Conservation (phyloP, 305 asterid genomes). For the Lippia alba region DNA sequence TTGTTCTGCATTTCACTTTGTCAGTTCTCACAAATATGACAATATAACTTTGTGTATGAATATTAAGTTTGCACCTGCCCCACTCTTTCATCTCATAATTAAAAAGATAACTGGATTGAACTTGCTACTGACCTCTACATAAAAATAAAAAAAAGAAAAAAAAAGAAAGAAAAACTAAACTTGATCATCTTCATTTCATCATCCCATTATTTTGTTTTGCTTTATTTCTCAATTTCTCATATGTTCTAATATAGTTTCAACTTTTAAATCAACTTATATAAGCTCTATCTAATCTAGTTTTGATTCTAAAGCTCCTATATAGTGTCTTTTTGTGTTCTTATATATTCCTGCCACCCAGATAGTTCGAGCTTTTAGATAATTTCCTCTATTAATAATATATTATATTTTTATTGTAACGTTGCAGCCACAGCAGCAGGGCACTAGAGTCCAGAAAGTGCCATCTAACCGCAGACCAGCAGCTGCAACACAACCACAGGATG, state of each 20-base stretch:
- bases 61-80: not conserved
- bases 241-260: not conserved
- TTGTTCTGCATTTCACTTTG: constrained; percentile 1
- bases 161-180: no score
- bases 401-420: not conserved
- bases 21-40: not conserved
- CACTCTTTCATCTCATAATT: not conserved
- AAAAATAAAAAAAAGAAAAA: no score
- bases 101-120: no score
- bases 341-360: no score
- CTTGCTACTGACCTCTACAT: no score
- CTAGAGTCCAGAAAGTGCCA: constrained; percentile 50
- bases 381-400: not conserved
- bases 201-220: not conserved
- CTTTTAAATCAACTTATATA: not conserved
- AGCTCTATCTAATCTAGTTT: no score
- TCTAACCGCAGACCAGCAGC: constrained; percentile 40
- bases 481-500: constrained; percentile 40
- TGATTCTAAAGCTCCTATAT: not conserved
- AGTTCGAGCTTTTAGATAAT: not conserved
- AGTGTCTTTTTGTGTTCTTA: not conserved
- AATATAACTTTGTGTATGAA: constrained; percentile 1
- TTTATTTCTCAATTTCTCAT: not conserved
- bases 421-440: constrained; percentile 53
- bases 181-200: not conserved